Base-by-base conservation (phyloP, 2,329 filamentous ascomycete genomes). In the Colletotrichum somersetense region DNA sequence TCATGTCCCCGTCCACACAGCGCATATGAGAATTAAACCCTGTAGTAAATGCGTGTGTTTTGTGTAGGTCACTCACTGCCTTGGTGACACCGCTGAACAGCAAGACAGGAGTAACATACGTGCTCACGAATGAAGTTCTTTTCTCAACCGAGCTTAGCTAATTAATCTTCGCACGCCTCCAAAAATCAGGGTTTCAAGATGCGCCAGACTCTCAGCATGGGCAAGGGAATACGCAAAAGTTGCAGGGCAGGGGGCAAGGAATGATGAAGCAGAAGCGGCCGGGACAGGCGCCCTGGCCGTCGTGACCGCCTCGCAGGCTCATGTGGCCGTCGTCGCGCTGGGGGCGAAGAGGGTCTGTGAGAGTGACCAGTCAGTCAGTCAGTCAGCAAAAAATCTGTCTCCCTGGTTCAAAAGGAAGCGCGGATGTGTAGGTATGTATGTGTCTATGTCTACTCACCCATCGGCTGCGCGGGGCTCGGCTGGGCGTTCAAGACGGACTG, bases 191-290 rank as follows among this genome's bases (percentile, higher is more conserved):
- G 2, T 20, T 20, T 20, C 42, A 46, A 1, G 18, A 20, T 18
- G 1, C 7, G 18, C 6, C 42, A 44, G 18, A 20, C 18, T 20
- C 11, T 53, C 75, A 78, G 67, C 76, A 78, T 16, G 76, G 75
- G 59, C 76, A 76, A 11, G 76, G 77, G 65, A 79, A 73, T 46
- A 81, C 75, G 73, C 80, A 81, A 72, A 75, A 82, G 68, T 81
- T 76, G 74, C 77, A 78, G 33, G 80, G 80, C n/a, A 82, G 74
- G 3, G 80, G 80, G 62, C 80, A 82, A 4, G 80, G 80, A 42
- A 82, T 80, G 50, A 80, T 79, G 71, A 81, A 82, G 76, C 81
- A 82, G 67, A 81, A 81, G 8, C 81, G 77, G 11, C 80, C 81
- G 6, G 78, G 80, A 66, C 81, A 83, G 23, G 57, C n/a, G 6